Evolutionary conservation across 1,284 basidiomycete species (phyloP).

Genomic region (Tausonia pullulans): DNA sequence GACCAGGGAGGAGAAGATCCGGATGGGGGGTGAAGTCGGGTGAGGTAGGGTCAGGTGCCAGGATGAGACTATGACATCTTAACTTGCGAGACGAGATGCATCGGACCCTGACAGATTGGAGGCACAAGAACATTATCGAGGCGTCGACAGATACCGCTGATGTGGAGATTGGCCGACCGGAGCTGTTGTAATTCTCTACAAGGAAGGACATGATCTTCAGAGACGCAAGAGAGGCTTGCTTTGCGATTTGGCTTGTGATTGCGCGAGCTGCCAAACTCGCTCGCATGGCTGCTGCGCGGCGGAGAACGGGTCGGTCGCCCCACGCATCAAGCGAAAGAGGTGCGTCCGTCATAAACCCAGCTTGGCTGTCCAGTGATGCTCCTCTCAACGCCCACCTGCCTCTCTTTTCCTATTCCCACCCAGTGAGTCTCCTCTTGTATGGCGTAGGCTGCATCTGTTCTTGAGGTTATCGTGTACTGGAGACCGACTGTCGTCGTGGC

Average conservation of each 20-base stretch:
- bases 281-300: too few relatives aligned
- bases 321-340: too few relatives aligned
- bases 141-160: neutral
- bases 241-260: neutral
- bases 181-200: too few relatives aligned
- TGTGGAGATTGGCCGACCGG: too few relatives aligned
- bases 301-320: too few relatives aligned
- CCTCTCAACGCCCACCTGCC: neutral
- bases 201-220: neutral
- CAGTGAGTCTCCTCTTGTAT: too few relatives aligned
- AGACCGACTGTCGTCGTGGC: too few relatives aligned
- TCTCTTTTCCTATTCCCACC: neutral
- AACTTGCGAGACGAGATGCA: neutral
- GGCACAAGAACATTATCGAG: neutral
- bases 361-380: neutral
- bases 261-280: neutral
- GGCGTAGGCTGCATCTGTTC: too few relatives aligned
- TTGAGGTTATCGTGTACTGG: too few relatives aligned
- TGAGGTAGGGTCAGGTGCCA: neutral
- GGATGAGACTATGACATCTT: too few relatives aligned
- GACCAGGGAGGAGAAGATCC: constrained; percentile 24
- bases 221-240: neutral
- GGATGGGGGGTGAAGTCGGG: neutral
- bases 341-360: neutral
- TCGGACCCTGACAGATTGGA: neutral